Base-by-base conservation (phyloP, 176 grass and related monocot genomes). In the Tillandsia fasciculata region DNA sequence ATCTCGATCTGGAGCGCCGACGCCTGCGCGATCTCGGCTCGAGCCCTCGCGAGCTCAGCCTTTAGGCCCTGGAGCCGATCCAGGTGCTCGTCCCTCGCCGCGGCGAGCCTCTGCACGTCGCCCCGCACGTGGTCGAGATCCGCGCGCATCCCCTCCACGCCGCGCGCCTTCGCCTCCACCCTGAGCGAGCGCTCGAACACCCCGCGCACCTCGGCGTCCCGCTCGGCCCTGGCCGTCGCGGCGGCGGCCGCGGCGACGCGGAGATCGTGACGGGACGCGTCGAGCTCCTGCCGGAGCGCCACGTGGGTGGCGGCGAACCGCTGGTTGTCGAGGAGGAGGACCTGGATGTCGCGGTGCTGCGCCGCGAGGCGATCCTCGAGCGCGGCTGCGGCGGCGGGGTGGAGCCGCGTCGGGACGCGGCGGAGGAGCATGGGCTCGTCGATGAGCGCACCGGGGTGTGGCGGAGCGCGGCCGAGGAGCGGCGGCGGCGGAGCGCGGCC, bases 251-350 rank as follows among this genome's bases (percentile, higher is more conserved):
- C 81, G 29, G 88, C 76, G 9, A 83, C 59, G 10, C 82, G 89
- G 51, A 90, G 80, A 71, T 99, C 87, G 68, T 93, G 89, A 72
- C 93, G 89, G 27, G 87, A 81, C 2, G 70, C 57, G 51, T 77
- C 76, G 68, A 93, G 79, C 80, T 99, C 89, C 75, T 90, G 87
- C 61, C 82, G 84, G 71, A 99, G 86, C 12, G 89, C 89, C 23
- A 93, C 94, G 79, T 99, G 94, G 48, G 87, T 89, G 65, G 87
- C 86, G 48, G 87, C 94, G 61, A 99, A 88, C 50, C 87, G 84
- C 94, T 93, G 86, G 80, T 99, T 93, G 79, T 99, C 89, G 68
- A 83, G 47, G 69, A 99, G 89, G 53, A 99, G 82, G 0, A 73
- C 76, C 68, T 99, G 84, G 79, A 93, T 90, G 72, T 99, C 82